Base-by-base conservation (phyloP, 1,284 basidiomycete genomes). In the Porphyrellus sp. region DNA sequence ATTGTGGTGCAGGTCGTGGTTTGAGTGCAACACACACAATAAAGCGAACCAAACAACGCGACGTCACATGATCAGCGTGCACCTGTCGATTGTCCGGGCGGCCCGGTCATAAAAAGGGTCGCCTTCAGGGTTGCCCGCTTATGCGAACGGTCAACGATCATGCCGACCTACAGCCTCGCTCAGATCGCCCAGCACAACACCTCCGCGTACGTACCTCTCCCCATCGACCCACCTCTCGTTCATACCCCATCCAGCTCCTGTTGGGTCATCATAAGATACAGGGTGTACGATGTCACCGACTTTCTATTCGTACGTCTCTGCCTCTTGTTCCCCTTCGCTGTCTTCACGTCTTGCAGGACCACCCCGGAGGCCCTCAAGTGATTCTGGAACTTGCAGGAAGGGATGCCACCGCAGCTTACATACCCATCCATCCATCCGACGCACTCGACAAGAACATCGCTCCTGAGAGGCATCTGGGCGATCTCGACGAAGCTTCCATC, bases 261-360 rank as follows among this genome's bases (percentile, higher is more conserved):
- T 70, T 95, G 92, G 93, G 87, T 96, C 56, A 85, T 95, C 60
- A 89, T 94, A 56, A 76, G 81, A 57, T 80, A 83, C 69, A 75
- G 78, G 50, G 86, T 91, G 20, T 91, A 89, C 70, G 88, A 91
- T 72, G 87, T 95, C 51, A 94, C 93, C 6, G 85, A 89, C 12
- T 95, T 96, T 67, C 72, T 96, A 41, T 70, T 78, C 46, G 86
- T 86, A 57, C 42, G 74, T 68, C 21, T 52, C 49, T 38, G 4
- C 33, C 38, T 47, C 18, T 46, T 39, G 8, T 35, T 18, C 21
- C 31, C 23, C 25, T 11, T 20, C 42, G 37, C 41, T 13, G n/a
- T 52, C 12, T 54, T 51, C 39, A 58, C 46, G 23, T 28, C 31
- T 45, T 50, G 24, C 61, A 89, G 86, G 82, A 83, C 52, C 91